Percentiles rank a stretch among this genome's conserved stretches.
phyloP scores from a whole-genome alignment of 108 stramenopile species.

The Tribonema minus region DNA sequence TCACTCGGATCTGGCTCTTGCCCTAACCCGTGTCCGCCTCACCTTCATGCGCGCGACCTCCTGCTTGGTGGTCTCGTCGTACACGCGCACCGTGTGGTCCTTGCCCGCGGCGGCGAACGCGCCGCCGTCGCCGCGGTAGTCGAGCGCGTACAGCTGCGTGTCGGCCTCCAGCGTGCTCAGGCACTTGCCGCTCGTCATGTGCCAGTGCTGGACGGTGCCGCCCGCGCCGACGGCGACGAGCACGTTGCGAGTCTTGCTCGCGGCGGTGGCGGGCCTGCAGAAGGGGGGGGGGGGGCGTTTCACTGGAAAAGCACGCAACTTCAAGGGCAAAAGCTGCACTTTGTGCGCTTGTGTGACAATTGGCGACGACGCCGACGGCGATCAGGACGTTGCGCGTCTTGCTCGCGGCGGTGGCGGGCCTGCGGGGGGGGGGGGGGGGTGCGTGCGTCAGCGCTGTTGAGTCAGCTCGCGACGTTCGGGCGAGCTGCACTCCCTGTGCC shows the following conservation, averaged over 20 bases:
- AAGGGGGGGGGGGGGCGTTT: too few species aligned
- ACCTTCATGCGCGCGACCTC: slow-evolving; percentile 26
- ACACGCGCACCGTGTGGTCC: slow-evolving; percentile 54
- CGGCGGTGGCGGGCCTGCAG: slow-evolving; percentile 51
- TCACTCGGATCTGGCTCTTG: too few species aligned
- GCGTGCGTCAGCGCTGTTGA: too few species aligned
- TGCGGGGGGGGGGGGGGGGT: too few species aligned
- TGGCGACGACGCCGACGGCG: slow-evolving; percentile 52
- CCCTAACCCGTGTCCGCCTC: too few species aligned
- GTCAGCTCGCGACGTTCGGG: too few species aligned
- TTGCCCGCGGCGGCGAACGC: slow-evolving; percentile 58
- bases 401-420: slow-evolving; percentile 44
- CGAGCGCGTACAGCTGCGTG: slow-evolving; percentile 61
- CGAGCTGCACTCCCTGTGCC: too few species aligned
- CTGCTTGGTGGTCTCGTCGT: slow-evolving; percentile 61
- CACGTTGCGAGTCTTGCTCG: slow-evolving; percentile 60
- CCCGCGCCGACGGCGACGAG: slow-evolving; percentile 55
- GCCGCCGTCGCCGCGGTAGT: slow-evolving; percentile 50
- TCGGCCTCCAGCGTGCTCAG: slow-evolving; percentile 55
- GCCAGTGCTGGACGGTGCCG: slow-evolving; percentile 63
- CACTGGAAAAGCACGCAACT: too few species aligned
- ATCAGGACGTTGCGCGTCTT: slow-evolving; percentile 63
- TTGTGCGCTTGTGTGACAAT: too few species aligned
- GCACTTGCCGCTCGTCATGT: slow-evolving; percentile 66
- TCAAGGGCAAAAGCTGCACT: too few species aligned